These are phyloP conservation scores for Penicillium sp. DNA, from an alignment of 2,329 filamentous ascomycete genomes.

Conservation along the genomic window DNA sequence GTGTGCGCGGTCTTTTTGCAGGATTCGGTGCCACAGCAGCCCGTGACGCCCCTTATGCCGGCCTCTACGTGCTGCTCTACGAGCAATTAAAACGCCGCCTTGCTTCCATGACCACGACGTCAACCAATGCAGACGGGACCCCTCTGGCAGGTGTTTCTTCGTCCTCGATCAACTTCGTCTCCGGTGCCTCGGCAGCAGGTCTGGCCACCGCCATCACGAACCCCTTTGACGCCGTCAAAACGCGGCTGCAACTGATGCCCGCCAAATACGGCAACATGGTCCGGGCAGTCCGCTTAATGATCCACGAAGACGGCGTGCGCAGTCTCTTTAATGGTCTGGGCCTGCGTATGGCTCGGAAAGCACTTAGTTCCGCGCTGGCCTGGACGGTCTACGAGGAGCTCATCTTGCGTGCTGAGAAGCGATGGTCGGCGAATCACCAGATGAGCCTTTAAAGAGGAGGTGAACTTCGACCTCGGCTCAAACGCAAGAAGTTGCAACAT, in stretches of 20 bases:
- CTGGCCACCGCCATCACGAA: slow-evolving; percentile 88
- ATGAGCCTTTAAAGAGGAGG: slow-evolving; percentile 19
- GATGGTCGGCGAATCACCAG: slow-evolving; percentile 36
- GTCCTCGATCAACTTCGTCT: slow-evolving; percentile 76
- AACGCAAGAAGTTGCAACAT: neutral
- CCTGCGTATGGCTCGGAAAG: slow-evolving; percentile 86
- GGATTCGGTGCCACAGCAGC: slow-evolving; percentile 93
- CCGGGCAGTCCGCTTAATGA: slow-evolving; percentile 74
- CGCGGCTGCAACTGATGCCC: slow-evolving; percentile 87
- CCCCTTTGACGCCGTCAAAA: slow-evolving; percentile 96
- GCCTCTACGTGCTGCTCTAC: slow-evolving; percentile 91
- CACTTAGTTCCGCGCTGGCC: slow-evolving; percentile 87
- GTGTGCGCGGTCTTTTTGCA: slow-evolving; percentile 82
- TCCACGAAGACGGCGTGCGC: slow-evolving; percentile 75
- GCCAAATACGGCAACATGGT: slow-evolving; percentile 78
- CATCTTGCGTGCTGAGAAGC: slow-evolving; percentile 68
- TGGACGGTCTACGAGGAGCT: slow-evolving; percentile 98
- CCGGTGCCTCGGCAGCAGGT: slow-evolving; percentile 77
- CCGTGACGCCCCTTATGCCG: slow-evolving; percentile 94
- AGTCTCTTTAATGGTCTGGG: slow-evolving; percentile 84
- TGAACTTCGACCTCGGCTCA: neutral
- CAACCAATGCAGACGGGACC: slow-evolving; percentile 20
- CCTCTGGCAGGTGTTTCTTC: slow-evolving; percentile 29
- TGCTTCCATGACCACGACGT: slow-evolving; percentile 24
- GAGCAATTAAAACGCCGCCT: slow-evolving; percentile 57